phyloP scores from a whole-genome alignment of 192 early-diverging fungal genomes.

The Coemansia sp. region DNA sequence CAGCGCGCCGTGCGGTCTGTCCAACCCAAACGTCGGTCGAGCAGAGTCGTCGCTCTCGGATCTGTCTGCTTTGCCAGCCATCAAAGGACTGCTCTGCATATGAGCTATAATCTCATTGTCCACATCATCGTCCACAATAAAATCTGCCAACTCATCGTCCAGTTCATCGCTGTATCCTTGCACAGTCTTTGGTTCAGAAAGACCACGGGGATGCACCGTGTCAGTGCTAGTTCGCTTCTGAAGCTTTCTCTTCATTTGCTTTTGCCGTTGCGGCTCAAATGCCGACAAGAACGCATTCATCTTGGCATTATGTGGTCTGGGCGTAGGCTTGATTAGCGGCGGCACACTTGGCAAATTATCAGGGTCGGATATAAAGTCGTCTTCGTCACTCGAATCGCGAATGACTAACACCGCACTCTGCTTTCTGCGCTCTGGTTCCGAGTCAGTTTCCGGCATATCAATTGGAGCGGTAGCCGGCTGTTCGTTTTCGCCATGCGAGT shows the following conservation, averaged over 20 bases:
- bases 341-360: constrained; percentile 14
- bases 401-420: constrained; percentile 30
- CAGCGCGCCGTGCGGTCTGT: constrained; percentile 9
- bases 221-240: background rate
- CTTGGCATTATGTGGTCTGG: background rate
- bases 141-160: constrained; percentile 44
- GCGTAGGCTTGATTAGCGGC: background rate
- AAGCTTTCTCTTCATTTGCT: constrained; percentile 18
- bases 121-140: constrained; percentile 47
- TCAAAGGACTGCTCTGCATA: background rate
- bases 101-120: background rate
- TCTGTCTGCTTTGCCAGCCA: background rate
- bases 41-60: constrained; percentile 5
- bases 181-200: background rate
- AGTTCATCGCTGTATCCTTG: constrained; percentile 30
- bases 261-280: constrained; percentile 27
- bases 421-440: constrained; percentile 15
- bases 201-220: background rate
- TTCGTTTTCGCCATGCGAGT: background rate
- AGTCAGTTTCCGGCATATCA: constrained; percentile 40
- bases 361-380: constrained; percentile 37
- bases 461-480: background rate
- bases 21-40: constrained; percentile 11
- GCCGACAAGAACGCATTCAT: constrained; percentile 13
- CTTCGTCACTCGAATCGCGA: constrained; percentile 39